These are phyloP conservation scores for Fistulifera pelliculosa DNA, from an alignment of 108 stramenopile species.

Conservation along the genomic window DNA sequence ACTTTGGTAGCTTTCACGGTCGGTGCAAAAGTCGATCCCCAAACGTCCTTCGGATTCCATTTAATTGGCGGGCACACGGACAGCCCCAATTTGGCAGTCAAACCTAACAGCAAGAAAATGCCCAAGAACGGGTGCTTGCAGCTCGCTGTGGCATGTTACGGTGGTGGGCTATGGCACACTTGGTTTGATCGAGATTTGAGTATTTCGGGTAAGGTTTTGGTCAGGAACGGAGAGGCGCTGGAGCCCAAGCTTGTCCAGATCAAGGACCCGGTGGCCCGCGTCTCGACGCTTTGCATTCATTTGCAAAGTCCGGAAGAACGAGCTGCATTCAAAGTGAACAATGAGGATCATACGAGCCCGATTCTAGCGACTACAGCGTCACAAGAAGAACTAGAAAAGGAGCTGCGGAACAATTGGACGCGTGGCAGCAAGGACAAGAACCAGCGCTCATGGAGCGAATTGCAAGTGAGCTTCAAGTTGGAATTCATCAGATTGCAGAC, in stretches of 20 bases:
- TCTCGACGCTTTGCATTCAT: slow-evolving; percentile 90
- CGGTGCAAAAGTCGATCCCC: slow-evolving; percentile 59
- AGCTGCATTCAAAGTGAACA: slow-evolving; percentile 66
- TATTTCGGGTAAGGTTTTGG: slow-evolving; percentile 54
- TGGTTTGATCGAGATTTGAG: slow-evolving; percentile 78
- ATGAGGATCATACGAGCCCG: slow-evolving; percentile 84
- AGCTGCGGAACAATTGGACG: slow-evolving; percentile 37
- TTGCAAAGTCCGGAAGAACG: slow-evolving; percentile 82
- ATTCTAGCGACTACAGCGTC: slow-evolving; percentile 33
- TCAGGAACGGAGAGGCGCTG: slow-evolving; percentile 25
- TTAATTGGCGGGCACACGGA: slow-evolving; percentile 83
- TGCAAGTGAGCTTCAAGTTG: slow-evolving; percentile 61
- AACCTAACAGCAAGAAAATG: slow-evolving; percentile 58
- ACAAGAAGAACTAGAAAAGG: slow-evolving; percentile 32
- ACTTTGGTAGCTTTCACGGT: slow-evolving; percentile 91
- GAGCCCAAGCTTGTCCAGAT: slow-evolving; percentile 56
- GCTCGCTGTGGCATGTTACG: slow-evolving; percentile 76
- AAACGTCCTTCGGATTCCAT: slow-evolving; percentile 61
- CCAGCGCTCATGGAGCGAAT: slow-evolving; percentile 72
- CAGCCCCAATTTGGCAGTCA: slow-evolving; percentile 85
- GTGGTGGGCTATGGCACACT: slow-evolving; percentile 80
- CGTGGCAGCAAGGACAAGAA: slow-evolving; percentile 71
- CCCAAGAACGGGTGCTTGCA: slow-evolving; percentile 29
- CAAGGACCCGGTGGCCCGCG: slow-evolving; percentile 71
- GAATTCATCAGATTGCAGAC: slow-evolving; percentile 78